phyloP scores from a whole-genome alignment of 805 yeast species.

The Pichia rugopelliculosa region DNA sequence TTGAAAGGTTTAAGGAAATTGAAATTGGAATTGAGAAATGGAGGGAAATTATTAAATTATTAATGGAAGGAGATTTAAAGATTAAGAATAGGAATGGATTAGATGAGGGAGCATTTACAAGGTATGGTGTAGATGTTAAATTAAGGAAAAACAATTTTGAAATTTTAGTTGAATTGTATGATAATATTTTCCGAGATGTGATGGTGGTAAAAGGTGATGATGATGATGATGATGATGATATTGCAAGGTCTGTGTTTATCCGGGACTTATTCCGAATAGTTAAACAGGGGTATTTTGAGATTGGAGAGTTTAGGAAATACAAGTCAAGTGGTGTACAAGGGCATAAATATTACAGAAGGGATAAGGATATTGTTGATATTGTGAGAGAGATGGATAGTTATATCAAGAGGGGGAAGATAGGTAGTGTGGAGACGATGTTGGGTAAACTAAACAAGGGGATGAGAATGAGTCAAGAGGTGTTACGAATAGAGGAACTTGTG shows the following conservation, averaged over 20 bases:
- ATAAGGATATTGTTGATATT: slow-evolving; percentile 10
- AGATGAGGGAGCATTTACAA: slow-evolving; percentile 15
- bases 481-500: background rate
- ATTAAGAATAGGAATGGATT: slow-evolving; percentile 18
- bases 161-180: slow-evolving; percentile 17
- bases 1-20: slow-evolving; percentile 24
- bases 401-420: slow-evolving; percentile 20
- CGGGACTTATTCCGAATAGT: slow-evolving; percentile 18
- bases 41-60: slow-evolving; percentile 28
- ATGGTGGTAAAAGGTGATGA: slow-evolving; percentile 20
- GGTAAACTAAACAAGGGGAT: slow-evolving; percentile 30
- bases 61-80: slow-evolving; percentile 22
- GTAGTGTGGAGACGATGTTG: slow-evolving; percentile 34
- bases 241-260: slow-evolving; percentile 18
- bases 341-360: background rate
- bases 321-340: background rate
- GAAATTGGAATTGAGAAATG: slow-evolving; percentile 39
- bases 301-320: slow-evolving; percentile 4
- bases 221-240: no score
- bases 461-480: slow-evolving; percentile 26
- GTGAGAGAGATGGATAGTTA: slow-evolving; percentile 15
- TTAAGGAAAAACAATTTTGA: slow-evolving; percentile 21
- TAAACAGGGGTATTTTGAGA: slow-evolving; percentile 18
- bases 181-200: slow-evolving; percentile 8
- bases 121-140: slow-evolving; percentile 11